Evolutionary conservation across 1,139 yeast genomes (phyloP).

Genomic region (Petasospora rhodanensis): DNA sequence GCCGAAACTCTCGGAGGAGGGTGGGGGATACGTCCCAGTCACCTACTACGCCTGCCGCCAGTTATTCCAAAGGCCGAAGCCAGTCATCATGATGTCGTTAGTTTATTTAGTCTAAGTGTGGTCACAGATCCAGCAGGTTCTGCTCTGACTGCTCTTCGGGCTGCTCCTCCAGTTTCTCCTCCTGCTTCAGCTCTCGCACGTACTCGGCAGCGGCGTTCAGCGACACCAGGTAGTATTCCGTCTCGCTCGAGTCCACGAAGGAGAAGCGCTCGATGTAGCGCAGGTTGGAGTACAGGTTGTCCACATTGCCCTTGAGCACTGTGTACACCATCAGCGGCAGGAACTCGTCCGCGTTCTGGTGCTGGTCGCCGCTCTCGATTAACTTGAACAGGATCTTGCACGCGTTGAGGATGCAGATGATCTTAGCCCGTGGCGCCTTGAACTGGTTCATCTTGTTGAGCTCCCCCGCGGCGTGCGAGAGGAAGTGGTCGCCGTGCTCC

Average conservation of each 20-base stretch:
- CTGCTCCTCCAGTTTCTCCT: constrained; percentile 2
- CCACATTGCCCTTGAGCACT: constrained; percentile 61
- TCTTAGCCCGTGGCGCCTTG: constrained; percentile 92
- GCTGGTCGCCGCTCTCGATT: constrained; percentile 56
- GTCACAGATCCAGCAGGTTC: too few species aligned
- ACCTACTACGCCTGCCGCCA: too few species aligned
- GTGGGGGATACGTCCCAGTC: too few species aligned
- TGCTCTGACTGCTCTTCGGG: too few species aligned
- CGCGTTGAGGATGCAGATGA: constrained; percentile 83
- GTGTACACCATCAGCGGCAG: constrained; percentile 82
- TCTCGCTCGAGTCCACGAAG: constrained; percentile 23
- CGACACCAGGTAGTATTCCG: constrained; percentile 25
- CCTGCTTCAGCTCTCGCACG: constrained; percentile 13
- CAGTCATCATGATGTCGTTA: too few species aligned
- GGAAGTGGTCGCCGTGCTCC: constrained; percentile 50
- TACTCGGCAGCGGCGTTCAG: constrained; percentile 24
- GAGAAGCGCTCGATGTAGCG: constrained; percentile 76
- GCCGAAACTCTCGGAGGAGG: too few species aligned
- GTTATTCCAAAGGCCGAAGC: too few species aligned
- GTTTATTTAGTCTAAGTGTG: too few species aligned
- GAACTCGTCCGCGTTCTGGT: constrained; percentile 89
- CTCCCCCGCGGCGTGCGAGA: constrained; percentile 67
- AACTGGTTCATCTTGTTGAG: constrained; percentile 73
- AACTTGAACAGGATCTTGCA: constrained; percentile 91
- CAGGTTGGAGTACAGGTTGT: constrained; percentile 69